Evolutionary conservation across 2,329 filamentous ascomycete genomes (phyloP).

Genomic region (Raffaelea deltoideospora): DNA sequence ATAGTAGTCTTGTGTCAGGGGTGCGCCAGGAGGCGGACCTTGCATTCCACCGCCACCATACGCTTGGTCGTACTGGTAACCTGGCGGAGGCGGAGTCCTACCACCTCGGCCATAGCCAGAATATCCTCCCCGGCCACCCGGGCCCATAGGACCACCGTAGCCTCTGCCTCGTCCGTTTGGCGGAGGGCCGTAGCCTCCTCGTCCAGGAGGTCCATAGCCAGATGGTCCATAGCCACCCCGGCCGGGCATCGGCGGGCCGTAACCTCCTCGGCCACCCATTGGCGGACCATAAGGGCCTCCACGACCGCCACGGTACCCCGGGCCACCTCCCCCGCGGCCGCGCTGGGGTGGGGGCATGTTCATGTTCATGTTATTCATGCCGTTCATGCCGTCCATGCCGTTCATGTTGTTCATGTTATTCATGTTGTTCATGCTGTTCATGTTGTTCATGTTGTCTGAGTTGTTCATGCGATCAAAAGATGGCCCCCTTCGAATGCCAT

Average conservation of each 20-base stretch:
- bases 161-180: constrained; percentile 18
- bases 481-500: constrained; percentile 29
- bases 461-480: constrained; percentile 32
- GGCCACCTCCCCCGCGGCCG: constrained; percentile 34
- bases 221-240: constrained; percentile 34
- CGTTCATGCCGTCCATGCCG: too few relatives aligned
- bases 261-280: constrained; percentile 19
- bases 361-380: too few relatives aligned
- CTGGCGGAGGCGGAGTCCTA: constrained; percentile 26
- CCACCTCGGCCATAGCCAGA: constrained; percentile 20
- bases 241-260: constrained; percentile 20
- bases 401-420: too few relatives aligned
- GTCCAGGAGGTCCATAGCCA: constrained; percentile 24
- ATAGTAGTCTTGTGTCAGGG: too few relatives aligned
- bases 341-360: constrained; percentile 18
- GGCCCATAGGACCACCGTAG: constrained; percentile 21
- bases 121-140: background rate
- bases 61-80: constrained; percentile 24
- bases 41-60: constrained; percentile 11
- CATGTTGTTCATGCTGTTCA: too few relatives aligned
- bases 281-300: too few relatives aligned
- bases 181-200: constrained; percentile 21
- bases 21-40: constrained; percentile 22
- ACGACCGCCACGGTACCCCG: constrained; percentile 31
- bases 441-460: too few relatives aligned